Conservation (phyloP, 208 protist genomes). For the Acanthamoeba divionensis region DNA sequence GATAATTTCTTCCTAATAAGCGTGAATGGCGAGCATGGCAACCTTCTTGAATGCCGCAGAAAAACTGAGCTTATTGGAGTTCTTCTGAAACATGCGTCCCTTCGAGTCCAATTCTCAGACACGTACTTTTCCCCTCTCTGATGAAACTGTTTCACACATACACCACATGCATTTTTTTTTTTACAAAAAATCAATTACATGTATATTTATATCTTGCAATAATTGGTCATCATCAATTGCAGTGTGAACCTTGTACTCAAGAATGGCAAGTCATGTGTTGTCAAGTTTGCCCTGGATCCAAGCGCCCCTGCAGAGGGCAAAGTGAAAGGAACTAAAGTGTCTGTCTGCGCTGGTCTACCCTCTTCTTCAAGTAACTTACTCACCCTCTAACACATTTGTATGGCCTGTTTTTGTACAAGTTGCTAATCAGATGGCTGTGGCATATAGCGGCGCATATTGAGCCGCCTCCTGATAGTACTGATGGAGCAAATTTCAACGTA, state of each 20-base stretch:
- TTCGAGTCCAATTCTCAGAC: slow-evolving; percentile 1
- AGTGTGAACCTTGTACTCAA: slow-evolving; percentile 8
- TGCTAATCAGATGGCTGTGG: background rate
- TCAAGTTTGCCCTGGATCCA: background rate
- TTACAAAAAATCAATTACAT: too few relatives aligned
- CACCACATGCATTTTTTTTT: too few relatives aligned
- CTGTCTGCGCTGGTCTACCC: background rate
- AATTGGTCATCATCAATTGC: too few relatives aligned
- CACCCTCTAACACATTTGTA: background rate
- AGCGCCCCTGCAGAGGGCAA: background rate
- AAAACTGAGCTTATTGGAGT: slow-evolving; percentile 37
- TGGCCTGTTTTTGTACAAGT: background rate
- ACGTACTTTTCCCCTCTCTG: background rate
- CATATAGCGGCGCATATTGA: background rate
- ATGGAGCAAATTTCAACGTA: background rate
- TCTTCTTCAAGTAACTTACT: background rate
- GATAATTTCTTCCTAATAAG: slow-evolving; percentile 29
- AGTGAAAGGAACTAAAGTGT: slow-evolving; percentile 27
- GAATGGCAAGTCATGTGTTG: background rate
- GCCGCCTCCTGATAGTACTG: background rate
- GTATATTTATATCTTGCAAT: too few relatives aligned
- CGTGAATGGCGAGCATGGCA: slow-evolving; percentile 13
- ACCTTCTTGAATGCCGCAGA: background rate
- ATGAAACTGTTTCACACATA: too few relatives aligned
- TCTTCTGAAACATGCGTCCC: slow-evolving; percentile 5